phyloP scores from a whole-genome alignment of 768 basidiomycete species.

The Butyriboletus loyo region DNA sequence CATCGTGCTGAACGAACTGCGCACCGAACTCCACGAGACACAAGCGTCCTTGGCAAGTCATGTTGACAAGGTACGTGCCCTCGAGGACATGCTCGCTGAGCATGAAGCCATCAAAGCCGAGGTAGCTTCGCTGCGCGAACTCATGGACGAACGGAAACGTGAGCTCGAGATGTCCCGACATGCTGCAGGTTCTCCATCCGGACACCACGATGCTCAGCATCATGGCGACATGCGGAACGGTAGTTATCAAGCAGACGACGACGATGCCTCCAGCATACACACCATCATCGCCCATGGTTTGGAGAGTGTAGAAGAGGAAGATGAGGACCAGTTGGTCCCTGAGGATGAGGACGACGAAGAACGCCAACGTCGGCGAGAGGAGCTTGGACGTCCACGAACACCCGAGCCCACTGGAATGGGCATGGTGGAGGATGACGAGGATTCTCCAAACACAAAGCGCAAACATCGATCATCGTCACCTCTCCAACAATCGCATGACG shows the following conservation, averaged over 20 bases:
- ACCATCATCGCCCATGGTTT: constrained; percentile 70
- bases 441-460: constrained; percentile 23
- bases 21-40: constrained; percentile 80
- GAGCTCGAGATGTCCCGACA: constrained; percentile 39
- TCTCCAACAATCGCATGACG: constrained; percentile 18
- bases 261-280: constrained; percentile 66
- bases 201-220: constrained; percentile 19
- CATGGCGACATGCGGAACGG: constrained; percentile 14
- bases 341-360: constrained; percentile 48
- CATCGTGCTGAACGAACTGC: constrained; percentile 56
- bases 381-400: constrained; percentile 70
- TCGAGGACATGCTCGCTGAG: constrained; percentile 80
- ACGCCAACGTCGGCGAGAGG: constrained; percentile 43
- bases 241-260: constrained; percentile 51
- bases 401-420: constrained; percentile 73
- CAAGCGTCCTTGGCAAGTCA: constrained; percentile 74
- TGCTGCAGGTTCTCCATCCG: constrained; percentile 22
- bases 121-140: constrained; percentile 64
- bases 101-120: constrained; percentile 83
- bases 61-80: constrained; percentile 76
- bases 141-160: constrained; percentile 64
- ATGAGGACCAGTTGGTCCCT: constrained; percentile 52
- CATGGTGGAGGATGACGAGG: constrained; percentile 46
- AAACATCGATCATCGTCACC: constrained; percentile 19
- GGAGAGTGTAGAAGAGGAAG: constrained; percentile 73